Percentiles rank a stretch among this genome's conserved stretches.
Evolutionary conservation across 2,329 filamentous ascomycete genomes (phyloP).

Genomic region (Hymenoscyphus salicellus): DNA sequence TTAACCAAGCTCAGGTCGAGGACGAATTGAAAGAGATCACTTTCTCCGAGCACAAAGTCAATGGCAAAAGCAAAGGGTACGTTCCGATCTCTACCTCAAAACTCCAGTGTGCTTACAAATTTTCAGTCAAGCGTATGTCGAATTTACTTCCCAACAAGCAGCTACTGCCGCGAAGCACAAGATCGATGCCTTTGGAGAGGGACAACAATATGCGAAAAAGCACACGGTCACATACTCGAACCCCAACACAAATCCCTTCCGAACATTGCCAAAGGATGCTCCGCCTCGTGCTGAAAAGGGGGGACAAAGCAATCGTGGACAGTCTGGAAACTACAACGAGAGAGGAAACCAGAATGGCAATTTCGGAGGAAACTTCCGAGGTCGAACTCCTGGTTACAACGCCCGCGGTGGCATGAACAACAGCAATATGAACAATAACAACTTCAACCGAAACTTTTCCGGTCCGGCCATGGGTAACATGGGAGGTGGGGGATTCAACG

Average conservation of each 20-base stretch:
- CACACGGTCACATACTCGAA: conserved; percentile 72
- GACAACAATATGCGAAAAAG: conserved; percentile 57
- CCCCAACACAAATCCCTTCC: conserved; percentile 80
- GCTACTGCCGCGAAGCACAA: conserved; percentile 80
- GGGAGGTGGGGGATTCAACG: conserved; percentile 44
- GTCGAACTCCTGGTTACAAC: conserved; percentile 48
- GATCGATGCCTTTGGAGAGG: conserved; percentile 63
- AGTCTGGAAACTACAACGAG: conserved; percentile 49
- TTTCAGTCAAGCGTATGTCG: conserved; percentile 69
- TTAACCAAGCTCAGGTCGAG: conserved; percentile 74
- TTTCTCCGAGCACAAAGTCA: conserved; percentile 98
- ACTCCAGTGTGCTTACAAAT: conserved; percentile 13
- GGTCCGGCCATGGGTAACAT: conserved; percentile 44
- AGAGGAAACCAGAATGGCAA: conserved; percentile 36
- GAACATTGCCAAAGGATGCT: conserved; percentile 84
- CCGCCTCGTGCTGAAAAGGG: conserved; percentile 67
- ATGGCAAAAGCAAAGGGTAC: conserved; percentile 97
- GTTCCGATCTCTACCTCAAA: conserved; percentile 31
- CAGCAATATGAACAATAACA: conserved; percentile 54
- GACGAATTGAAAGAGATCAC: conserved; percentile 86
- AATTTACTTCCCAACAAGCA: conserved; percentile 79
- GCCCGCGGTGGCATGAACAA: conserved; percentile 42
- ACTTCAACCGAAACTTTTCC: conserved; percentile 51
- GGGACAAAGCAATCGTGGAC: conserved; percentile 51
- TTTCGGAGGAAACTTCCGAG: conserved; percentile 35